phyloP scores from a whole-genome alignment of 768 basidiomycete species.

The Tulasnella sp. region DNA sequence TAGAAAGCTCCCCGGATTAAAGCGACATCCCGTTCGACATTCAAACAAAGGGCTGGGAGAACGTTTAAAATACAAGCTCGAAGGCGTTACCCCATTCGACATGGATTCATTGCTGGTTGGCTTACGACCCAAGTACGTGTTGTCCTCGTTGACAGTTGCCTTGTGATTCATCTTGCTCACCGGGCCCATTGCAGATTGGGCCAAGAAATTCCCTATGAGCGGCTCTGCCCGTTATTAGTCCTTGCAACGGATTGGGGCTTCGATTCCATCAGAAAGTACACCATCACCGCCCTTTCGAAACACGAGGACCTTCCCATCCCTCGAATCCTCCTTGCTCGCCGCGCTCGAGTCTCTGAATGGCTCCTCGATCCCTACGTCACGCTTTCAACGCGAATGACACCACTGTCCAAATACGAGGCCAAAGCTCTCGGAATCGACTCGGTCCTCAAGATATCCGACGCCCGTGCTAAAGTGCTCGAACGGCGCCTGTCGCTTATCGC shows the following conservation, averaged over 20 bases:
- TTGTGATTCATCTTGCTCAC: not conserved
- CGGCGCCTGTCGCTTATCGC: not conserved
- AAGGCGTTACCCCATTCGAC: constrained; percentile 9
- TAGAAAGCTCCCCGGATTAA: not conserved
- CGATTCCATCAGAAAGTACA: not conserved
- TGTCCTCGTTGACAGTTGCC: not conserved
- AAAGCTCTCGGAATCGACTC: not conserved
- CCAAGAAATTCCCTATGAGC: constrained; percentile 7
- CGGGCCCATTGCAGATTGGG: not conserved
- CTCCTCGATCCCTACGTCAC: not conserved
- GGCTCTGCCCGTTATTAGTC: not conserved
- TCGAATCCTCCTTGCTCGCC: not conserved
- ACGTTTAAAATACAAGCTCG: not conserved
- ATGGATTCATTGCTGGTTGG: not conserved
- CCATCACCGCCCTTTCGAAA: not conserved
- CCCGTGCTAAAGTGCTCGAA: not conserved
- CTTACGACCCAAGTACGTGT: constrained; percentile 11
- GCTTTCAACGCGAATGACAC: not conserved
- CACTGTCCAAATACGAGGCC: not conserved
- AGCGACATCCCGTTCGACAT: not conserved
- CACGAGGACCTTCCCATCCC: not conserved
- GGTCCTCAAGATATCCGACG: not conserved
- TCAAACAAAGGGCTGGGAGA: not conserved
- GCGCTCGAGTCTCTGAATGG: constrained; percentile 8
- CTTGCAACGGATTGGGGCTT: constrained; percentile 14